These are phyloP conservation scores for Fusarium multiceps DNA, from an alignment of 2,329 filamentous ascomycete genomes.

Conservation along the genomic window DNA sequence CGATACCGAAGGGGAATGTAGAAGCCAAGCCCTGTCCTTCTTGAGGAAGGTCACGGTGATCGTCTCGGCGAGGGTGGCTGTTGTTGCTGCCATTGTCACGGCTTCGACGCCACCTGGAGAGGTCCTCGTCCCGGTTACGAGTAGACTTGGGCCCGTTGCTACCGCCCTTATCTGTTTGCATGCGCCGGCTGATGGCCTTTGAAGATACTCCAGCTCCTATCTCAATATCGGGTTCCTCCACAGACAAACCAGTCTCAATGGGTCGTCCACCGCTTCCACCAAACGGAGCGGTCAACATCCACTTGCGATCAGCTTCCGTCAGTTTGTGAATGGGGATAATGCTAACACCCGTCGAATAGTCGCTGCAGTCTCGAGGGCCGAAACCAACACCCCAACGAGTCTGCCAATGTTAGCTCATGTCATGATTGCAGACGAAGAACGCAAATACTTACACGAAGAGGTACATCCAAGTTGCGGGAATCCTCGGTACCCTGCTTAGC, in stretches of 20 bases:
- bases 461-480: slow-evolving; percentile 75
- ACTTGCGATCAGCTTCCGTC: slow-evolving; percentile 96
- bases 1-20: slow-evolving; percentile 55
- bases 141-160: slow-evolving; percentile 73
- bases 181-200: slow-evolving; percentile 80
- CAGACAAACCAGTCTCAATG: slow-evolving; percentile 85
- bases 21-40: slow-evolving; percentile 42
- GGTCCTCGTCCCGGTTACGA: slow-evolving; percentile 56
- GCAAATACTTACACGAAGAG: slow-evolving; percentile 71
- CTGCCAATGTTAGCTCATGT: slow-evolving; percentile 56
- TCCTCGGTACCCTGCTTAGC: slow-evolving; percentile 92
- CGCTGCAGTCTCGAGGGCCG: slow-evolving; percentile 94
- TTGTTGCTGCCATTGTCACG: slow-evolving; percentile 47
- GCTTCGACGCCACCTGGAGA: slow-evolving; percentile 49
- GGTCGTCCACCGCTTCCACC: slow-evolving; percentile 88
- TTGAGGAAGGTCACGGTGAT: slow-evolving; percentile 39
- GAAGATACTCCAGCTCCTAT: slow-evolving; percentile 97
- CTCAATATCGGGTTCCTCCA: slow-evolving; percentile 98
- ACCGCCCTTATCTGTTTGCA: slow-evolving; percentile 75
- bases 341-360: slow-evolving; percentile 92
- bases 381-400: slow-evolving; percentile 98
- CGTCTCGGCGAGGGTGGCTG: slow-evolving; percentile 38
- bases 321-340: slow-evolving; percentile 92
- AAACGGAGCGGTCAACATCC: slow-evolving; percentile 93
- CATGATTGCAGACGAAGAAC: slow-evolving; percentile 10